Evolutionary conservation across 768 basidiomycete genomes (phyloP).

Genomic region (Suillus decipiens): DNA sequence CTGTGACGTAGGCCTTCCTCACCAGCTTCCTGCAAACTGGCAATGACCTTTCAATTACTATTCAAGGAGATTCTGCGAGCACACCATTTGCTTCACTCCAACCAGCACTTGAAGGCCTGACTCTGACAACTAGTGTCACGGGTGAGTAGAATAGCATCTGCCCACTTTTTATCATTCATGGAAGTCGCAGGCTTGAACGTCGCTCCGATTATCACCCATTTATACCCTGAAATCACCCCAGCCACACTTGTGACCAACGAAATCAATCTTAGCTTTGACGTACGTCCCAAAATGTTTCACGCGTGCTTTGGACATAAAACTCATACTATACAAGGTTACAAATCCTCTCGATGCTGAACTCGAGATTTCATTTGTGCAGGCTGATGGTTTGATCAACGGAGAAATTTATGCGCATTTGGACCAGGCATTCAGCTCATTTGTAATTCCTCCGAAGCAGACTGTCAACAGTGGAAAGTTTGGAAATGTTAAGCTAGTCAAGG

Average conservation of each 20-base stretch:
- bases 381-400: conserved; percentile 53
- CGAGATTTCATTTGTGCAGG: conserved; percentile 56
- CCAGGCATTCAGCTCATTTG: conserved; percentile 53
- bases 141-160: conserved; percentile 35
- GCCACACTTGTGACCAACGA: conserved; percentile 50
- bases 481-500: conserved; percentile 61
- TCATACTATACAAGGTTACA: conserved; percentile 34
- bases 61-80: conserved; percentile 59
- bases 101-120: conserved; percentile 55
- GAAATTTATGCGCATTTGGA: conserved; percentile 59
- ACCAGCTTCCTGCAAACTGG: conserved; percentile 58
- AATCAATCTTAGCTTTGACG: conserved; percentile 59
- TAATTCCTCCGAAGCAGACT: conserved; percentile 56
- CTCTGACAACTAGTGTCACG: conserved; percentile 48
- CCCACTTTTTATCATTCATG: not conserved
- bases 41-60: conserved; percentile 47
- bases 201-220: conserved; percentile 57
- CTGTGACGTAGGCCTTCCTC: conserved; percentile 48
- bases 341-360: conserved; percentile 64
- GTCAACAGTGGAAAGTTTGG: conserved; percentile 61
- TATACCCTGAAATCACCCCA: conserved; percentile 55
- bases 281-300: conserved; percentile 31
- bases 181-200: conserved; percentile 43
- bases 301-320: conserved; percentile 3
- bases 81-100: conserved; percentile 64